These are phyloP conservation scores for Coleophoma cylindrospora DNA, from an alignment of 2,329 filamentous ascomycete genomes.

Conservation along the genomic window DNA sequence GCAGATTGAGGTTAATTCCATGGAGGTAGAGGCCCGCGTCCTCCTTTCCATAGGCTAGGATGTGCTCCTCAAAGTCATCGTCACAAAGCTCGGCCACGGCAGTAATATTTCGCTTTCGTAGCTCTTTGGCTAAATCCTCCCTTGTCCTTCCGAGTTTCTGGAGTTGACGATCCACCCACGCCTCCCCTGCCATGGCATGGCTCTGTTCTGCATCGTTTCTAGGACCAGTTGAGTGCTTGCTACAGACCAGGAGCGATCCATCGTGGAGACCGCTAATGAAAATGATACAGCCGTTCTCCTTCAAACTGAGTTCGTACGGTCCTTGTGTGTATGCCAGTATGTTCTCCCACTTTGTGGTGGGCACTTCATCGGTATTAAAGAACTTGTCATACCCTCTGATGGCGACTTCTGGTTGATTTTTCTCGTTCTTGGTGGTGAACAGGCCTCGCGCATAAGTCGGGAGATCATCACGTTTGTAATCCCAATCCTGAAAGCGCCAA, in stretches of 20 bases:
- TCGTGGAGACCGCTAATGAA: conserved; percentile 92
- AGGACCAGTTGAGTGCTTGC: conserved; percentile 91
- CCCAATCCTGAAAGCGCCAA: conserved; percentile 92
- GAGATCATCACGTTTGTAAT: conserved; percentile 83
- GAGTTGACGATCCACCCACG: conserved; percentile 77
- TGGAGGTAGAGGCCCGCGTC: conserved; percentile 90
- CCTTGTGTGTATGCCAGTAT: conserved; percentile 72
- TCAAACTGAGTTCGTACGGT: conserved; percentile 92
- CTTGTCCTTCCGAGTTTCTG: conserved; percentile 71
- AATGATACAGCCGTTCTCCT: conserved; percentile 99
- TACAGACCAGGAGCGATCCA: conserved; percentile 89
- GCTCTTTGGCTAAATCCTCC: conserved; percentile 68
- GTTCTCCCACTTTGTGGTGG: conserved; percentile 75
- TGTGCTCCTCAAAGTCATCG: conserved; percentile 94
- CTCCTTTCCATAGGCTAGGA: conserved; percentile 79
- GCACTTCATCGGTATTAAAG: conserved; percentile 86
- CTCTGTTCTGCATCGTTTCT: conserved; percentile 68
- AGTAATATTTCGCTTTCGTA: conserved; percentile 81
- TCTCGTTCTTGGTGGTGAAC: conserved; percentile 72
- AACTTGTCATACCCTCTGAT: conserved; percentile 97
- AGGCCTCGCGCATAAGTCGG: conserved; percentile 91
- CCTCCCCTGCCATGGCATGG: conserved; percentile 80
- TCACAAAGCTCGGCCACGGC: conserved; percentile 96
- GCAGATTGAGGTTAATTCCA: conserved; percentile 93
- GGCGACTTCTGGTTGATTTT: conserved; percentile 69